Evolutionary conservation across 306 rosid species (phyloP).

Genomic region (Trichosanthes truncata): DNA sequence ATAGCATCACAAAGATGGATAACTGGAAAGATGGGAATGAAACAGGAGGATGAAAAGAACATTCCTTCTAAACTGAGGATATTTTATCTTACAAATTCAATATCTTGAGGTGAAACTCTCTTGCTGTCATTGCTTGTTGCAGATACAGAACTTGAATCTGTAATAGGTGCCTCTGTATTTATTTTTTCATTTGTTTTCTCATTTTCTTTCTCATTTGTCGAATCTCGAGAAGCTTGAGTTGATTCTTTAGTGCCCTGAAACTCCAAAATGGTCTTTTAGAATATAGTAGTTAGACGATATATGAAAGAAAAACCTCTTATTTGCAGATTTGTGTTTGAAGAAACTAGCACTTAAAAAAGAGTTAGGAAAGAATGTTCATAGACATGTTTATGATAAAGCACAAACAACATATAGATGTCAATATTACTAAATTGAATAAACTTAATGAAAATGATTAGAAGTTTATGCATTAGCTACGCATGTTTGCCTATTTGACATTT

Average conservation of each 20-base stretch:
- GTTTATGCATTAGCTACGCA: neutral
- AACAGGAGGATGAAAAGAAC: neutral
- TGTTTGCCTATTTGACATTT: neutral
- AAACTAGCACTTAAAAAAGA: neutral
- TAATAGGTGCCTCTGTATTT: slow-evolving; percentile 68
- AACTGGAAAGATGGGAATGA: slow-evolving; percentile 10
- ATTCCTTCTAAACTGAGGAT: neutral
- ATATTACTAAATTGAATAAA: neutral
- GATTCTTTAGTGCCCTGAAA: slow-evolving; percentile 64
- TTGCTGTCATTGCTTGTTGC: slow-evolving; percentile 77
- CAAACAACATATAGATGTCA: neutral
- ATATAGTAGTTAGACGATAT: neutral
- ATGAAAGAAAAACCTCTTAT: neutral
- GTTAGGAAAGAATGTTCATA: neutral
- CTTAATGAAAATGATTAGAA: neutral
- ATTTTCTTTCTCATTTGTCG: slow-evolving; percentile 58
- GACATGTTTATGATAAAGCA: neutral
- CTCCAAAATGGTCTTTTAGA: slow-evolving; percentile 14
- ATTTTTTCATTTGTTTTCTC: slow-evolving; percentile 50
- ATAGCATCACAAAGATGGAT: neutral
- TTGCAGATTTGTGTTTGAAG: neutral
- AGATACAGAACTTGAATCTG: slow-evolving; percentile 72
- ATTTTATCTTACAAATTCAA: slow-evolving; percentile 65
- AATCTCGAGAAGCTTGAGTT: slow-evolving; percentile 66
- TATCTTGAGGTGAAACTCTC: slow-evolving; percentile 88